Evolutionary conservation across 1,284 basidiomycete genomes (phyloP), one percentile per base, ranked within the genome.

Genomic region (Malassezia restricta): DNA sequence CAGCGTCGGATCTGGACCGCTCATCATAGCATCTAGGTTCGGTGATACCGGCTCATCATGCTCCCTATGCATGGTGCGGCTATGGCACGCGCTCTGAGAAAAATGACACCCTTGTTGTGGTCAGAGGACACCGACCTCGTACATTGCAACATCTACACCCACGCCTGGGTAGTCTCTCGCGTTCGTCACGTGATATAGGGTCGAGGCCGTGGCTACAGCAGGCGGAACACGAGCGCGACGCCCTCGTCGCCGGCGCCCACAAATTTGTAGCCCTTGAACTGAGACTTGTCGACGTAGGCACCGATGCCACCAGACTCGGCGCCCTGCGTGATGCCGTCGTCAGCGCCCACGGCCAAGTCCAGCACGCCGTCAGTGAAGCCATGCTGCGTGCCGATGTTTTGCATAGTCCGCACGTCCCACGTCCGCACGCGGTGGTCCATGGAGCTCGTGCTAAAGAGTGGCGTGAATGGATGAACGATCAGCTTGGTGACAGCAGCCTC

Each of bases 331-430:
- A 75, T 54, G n/a, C 74, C 62, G 37, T 71, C 59, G 42, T 71
- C 67, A 12, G 69, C 65, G 24, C 64, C 66, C 6, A 94, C 78
- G 1, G 85, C 81, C 0, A 87, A 83, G 39, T 79, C 81, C 33
- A 94, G 80, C 2, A 98, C 79, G 3, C 86, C 81, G 1, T 82
- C 89, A 17, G 79, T 79, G 68, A 96, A 91, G 1, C 91, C 92
- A 45, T 81, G 82, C 73, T 94, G 86, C 47, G 83, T 82, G 38
- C 82, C 82, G 12, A 94, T 58, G 24, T 88, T 78, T 3, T 80
- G 77, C 0, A 91, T 90, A 1, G 84, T 87, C 39, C 89, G 82
- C 5, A 84, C 83, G 70, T 98, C 92, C 89, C 91, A 96, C 3
- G 90, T 94, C 59, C 82, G 83, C 54, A 95, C 77, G 0, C 82